phyloP scores from a whole-genome alignment of 768 basidiomycete genomes.

The Boletus rufocinnamomeus region DNA sequence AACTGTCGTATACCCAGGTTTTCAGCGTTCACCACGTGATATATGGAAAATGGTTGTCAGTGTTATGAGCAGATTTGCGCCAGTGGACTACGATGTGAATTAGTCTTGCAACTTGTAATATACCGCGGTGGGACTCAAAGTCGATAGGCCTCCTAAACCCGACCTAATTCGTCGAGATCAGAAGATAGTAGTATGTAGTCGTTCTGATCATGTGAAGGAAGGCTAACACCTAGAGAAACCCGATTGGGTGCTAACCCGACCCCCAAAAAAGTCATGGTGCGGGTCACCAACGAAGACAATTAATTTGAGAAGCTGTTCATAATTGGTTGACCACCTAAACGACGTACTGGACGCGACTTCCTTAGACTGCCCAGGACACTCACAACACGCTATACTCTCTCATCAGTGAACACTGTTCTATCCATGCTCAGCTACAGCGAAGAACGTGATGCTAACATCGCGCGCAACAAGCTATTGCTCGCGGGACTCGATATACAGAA shows the following conservation, averaged over 20 bases:
- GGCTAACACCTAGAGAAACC: background rate
- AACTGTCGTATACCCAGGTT: slow-evolving; percentile 20
- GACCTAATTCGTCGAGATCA: background rate
- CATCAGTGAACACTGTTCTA: background rate
- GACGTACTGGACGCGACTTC: background rate
- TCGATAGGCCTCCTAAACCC: no score
- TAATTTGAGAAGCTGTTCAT: no score
- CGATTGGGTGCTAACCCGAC: background rate
- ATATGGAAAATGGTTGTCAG: slow-evolving; percentile 1
- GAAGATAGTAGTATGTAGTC: no score
- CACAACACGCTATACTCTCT: background rate
- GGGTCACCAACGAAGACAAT: background rate
- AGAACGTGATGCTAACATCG: slow-evolving; percentile 39
- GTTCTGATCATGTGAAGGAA: background rate
- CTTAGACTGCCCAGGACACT: background rate
- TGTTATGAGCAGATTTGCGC: background rate
- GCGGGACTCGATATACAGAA: slow-evolving; percentile 41
- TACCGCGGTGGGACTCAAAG: background rate
- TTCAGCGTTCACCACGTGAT: slow-evolving; percentile 12
- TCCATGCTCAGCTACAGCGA: slow-evolving; percentile 34
- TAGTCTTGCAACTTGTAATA: background rate
- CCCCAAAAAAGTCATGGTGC: background rate
- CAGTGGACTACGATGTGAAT: background rate
- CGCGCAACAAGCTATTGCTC: slow-evolving; percentile 47
- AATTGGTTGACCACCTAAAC: background rate